Conservation (phyloP, 1,284 basidiomycete genomes). For the Lignosus rhinocerotis region DNA sequence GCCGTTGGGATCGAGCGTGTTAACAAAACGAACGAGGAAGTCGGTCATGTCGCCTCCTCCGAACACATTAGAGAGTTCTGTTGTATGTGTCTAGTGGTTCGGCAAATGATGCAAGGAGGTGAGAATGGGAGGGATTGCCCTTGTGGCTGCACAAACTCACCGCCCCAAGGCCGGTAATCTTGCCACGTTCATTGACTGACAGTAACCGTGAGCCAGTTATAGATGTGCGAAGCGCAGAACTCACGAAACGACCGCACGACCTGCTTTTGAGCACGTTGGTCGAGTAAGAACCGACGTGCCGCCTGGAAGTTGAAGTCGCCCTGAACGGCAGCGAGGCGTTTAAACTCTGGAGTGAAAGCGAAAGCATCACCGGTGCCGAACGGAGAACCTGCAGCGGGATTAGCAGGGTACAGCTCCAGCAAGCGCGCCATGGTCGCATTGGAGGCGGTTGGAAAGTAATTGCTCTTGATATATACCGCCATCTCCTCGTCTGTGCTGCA, state of each 20-base stretch:
- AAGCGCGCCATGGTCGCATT: neutral
- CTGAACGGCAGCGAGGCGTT: slow-evolving; percentile 48
- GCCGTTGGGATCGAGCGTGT: slow-evolving; percentile 32
- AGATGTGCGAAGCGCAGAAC: slow-evolving; percentile 5
- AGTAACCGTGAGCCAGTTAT: neutral
- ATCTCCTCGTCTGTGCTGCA: slow-evolving; percentile 22
- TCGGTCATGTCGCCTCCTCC: slow-evolving; percentile 18
- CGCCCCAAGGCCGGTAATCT: slow-evolving; percentile 44
- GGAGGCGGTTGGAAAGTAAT: slow-evolving; percentile 11
- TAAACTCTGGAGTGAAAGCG: slow-evolving; percentile 47
- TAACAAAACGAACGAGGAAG: slow-evolving; percentile 21
- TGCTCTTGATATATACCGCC: slow-evolving; percentile 12
- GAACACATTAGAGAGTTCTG: slow-evolving; percentile 19
- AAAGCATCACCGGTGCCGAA: slow-evolving; percentile 47
- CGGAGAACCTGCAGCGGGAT: slow-evolving; percentile 48
- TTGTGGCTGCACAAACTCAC: slow-evolving; percentile 28
- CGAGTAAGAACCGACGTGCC: slow-evolving; percentile 35
- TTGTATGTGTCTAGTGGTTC: slow-evolving; percentile 3
- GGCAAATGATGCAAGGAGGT: neutral
- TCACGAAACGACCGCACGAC: slow-evolving; percentile 48
- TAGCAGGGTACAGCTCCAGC: slow-evolving; percentile 36
- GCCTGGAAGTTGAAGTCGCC: slow-evolving; percentile 53
- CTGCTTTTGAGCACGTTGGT: slow-evolving; percentile 42
- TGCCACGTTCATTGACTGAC: slow-evolving; percentile 44
- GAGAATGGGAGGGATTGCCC: slow-evolving; percentile 4